Percentiles rank a stretch among this genome's conserved stretches.
Conservation (phyloP, 306 rosid species). For the Neltuma alba region DNA sequence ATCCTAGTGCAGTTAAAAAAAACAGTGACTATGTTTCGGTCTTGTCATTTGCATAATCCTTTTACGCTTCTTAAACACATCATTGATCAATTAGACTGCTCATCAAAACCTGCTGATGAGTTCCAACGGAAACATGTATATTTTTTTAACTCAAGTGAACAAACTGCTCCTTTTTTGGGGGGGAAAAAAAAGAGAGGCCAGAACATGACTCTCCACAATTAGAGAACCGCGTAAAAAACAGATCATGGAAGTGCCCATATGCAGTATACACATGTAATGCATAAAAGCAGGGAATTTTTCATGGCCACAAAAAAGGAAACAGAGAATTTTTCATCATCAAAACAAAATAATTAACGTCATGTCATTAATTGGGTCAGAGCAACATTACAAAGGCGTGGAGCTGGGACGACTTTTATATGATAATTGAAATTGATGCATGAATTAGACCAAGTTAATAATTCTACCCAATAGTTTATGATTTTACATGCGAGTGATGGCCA, state of each 20-base stretch:
- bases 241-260: neutral
- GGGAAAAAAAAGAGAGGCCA: too few species aligned
- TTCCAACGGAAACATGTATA: neutral
- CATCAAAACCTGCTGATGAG: neutral
- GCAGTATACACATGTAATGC: neutral
- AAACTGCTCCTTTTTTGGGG: neutral
- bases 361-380: neutral
- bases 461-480: neutral
- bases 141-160: neutral
- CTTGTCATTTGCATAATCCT: neutral
- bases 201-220: too few species aligned
- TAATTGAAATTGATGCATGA: constrained; percentile 16
- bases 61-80: neutral
- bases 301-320: too few species aligned
- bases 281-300: neutral
- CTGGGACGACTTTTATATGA: neutral
- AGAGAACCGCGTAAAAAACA: neutral
- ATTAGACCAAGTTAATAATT: neutral
- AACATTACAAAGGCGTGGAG: neutral
- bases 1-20: neutral
- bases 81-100: neutral
- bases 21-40: neutral
- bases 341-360: neutral
- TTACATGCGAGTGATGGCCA: constrained; percentile 2
- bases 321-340: neutral